A percentile compares a stretch with the other conserved stretches of the same genome.
Conservation (phyloP, 164 flowering plant species). For the Chloranthus sessilifolius region DNA sequence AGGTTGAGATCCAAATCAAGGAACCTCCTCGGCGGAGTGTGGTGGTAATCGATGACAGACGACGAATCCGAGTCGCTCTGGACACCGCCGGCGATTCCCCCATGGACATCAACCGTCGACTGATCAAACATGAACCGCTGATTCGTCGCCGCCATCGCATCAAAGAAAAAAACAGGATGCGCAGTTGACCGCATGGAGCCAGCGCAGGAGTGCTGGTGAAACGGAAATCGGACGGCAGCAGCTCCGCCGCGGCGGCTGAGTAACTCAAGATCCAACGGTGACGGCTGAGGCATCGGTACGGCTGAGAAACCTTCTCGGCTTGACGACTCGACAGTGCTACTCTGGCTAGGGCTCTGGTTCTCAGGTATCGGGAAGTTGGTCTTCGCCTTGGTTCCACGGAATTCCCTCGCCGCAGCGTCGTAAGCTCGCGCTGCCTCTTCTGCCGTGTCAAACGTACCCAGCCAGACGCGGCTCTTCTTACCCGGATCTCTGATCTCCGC, state of each 20-base stretch:
- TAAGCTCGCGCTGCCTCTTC: conserved; percentile 73
- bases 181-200: conserved; percentile 4
- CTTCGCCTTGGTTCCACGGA: conserved; percentile 65
- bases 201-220: conserved; percentile 7
- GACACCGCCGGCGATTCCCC: conserved; percentile 13
- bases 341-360: conserved; percentile 54
- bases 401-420: conserved; percentile 64
- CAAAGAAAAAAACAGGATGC: conserved; percentile 35
- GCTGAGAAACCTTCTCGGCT: conserved; percentile 24
- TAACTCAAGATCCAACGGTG: conserved; percentile 30
- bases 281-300: conserved; percentile 9
- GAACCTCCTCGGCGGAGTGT: conserved; percentile 16
- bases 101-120: conserved; percentile 9
- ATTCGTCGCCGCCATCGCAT: conserved; percentile 23
- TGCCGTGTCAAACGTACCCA: conserved; percentile 70
- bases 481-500: conserved; percentile 79
- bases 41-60: conserved; percentile 31
- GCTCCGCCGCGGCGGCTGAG: conserved; percentile 12
- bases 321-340: conserved; percentile 65
- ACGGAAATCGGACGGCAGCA: conserved; percentile 15
- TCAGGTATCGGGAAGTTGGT: conserved; percentile 48
- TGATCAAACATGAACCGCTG: neutral
- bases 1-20: conserved; percentile 50
- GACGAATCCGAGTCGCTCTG: conserved; percentile 63
- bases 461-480: conserved; percentile 72